Conservation (phyloP, 2,329 filamentous ascomycete genomes). For the Fusarium newnesense region DNA sequence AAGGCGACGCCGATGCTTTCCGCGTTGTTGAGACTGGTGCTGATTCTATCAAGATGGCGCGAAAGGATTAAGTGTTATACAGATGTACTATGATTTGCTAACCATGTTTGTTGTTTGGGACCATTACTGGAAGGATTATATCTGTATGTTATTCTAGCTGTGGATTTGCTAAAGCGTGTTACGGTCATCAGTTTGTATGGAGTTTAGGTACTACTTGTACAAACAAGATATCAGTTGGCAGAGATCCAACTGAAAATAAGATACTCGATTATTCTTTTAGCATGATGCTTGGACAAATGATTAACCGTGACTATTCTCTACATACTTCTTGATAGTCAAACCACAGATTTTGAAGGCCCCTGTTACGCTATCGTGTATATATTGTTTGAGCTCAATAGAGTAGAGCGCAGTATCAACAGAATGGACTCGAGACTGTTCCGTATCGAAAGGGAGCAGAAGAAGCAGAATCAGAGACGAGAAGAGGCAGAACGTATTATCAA, state of each 20-base stretch:
- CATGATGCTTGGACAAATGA: fast-evolving
- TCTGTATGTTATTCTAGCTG: background rate
- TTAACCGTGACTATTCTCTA: too few species aligned
- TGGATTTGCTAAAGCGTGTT: constrained; percentile 13
- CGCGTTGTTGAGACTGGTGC: constrained; percentile 81
- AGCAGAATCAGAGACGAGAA: background rate
- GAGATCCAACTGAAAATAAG: background rate
- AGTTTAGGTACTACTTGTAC: background rate
- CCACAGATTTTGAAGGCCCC: background rate
- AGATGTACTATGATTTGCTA: background rate
- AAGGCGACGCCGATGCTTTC: constrained; percentile 77
- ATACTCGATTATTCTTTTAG: background rate
- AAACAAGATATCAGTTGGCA: background rate
- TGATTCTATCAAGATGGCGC: constrained; percentile 60
- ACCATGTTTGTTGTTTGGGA: background rate
- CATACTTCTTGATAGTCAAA: background rate
- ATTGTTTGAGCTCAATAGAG: background rate
- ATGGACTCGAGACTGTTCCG: background rate
- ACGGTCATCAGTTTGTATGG: background rate
- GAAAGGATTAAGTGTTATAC: constrained; percentile 25
- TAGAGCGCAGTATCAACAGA: background rate
- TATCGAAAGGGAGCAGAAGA: background rate
- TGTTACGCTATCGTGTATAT: background rate
- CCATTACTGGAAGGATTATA: background rate
- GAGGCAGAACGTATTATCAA: background rate